Conservation (phyloP, 495 filamentous ascomycete species). For the Trypethelium eluteriae region DNA sequence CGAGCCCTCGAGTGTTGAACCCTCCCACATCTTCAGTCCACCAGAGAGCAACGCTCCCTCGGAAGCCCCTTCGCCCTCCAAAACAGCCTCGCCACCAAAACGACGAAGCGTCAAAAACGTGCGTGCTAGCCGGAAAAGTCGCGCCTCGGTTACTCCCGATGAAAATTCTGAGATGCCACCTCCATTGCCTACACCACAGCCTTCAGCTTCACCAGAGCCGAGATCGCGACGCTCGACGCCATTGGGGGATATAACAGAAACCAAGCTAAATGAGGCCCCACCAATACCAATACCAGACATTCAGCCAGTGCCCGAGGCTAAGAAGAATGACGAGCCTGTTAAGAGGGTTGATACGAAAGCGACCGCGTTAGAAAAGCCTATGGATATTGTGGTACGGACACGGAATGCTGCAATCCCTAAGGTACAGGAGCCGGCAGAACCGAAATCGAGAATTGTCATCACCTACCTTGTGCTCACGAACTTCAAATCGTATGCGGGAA, state of each 20-base stretch:
- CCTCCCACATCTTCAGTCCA: constrained; percentile 53
- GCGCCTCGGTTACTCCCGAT: constrained; percentile 34
- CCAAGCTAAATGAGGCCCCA: constrained; percentile 57
- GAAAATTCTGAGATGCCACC: constrained; percentile 32
- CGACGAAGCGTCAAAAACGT: constrained; percentile 54
- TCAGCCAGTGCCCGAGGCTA: constrained; percentile 12
- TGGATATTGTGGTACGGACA: constrained; percentile 90
- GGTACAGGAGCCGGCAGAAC: constrained; percentile 61
- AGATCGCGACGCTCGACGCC: constrained; percentile 51
- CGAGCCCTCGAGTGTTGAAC: constrained; percentile 54
- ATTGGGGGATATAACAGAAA: constrained; percentile 68
- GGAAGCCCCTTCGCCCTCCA: constrained; percentile 56
- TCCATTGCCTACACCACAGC: constrained; percentile 46
- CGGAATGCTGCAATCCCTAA: constrained; percentile 56
- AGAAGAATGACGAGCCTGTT: constrained; percentile 29
- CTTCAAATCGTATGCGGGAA: constrained; percentile 97
- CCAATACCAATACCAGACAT: constrained; percentile 20
- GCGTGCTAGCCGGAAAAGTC: constrained; percentile 47
- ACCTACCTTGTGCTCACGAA: constrained; percentile 82
- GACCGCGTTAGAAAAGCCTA: constrained; percentile 73
- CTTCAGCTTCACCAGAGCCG: constrained; percentile 46
- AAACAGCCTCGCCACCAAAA: constrained; percentile 56
- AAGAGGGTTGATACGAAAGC: constrained; percentile 65
- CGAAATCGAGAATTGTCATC: constrained; percentile 82
- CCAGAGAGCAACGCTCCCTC: constrained; percentile 44